A percentile compares a stretch with the other conserved stretches of the same genome.
These are phyloP conservation scores for Xylariaceae sp. DNA, from an alignment of 2,329 filamentous ascomycete species.

Conservation along the genomic window DNA sequence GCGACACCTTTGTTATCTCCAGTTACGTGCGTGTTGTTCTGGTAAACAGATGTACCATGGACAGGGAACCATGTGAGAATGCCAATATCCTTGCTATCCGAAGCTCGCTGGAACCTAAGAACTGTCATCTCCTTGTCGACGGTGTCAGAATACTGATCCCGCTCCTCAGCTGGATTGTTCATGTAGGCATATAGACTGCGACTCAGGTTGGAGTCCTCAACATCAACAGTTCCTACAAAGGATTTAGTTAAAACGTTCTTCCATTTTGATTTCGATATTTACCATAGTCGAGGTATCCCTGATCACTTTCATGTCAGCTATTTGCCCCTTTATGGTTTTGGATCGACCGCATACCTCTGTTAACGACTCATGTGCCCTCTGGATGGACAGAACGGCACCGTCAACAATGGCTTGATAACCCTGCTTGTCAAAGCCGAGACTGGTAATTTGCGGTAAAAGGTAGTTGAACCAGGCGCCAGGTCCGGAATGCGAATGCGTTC, in stretches of 20 bases:
- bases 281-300: slow-evolving; percentile 67
- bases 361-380: slow-evolving; percentile 71
- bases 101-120: slow-evolving; percentile 68
- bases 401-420: slow-evolving; percentile 86
- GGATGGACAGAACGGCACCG: slow-evolving; percentile 75
- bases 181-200: slow-evolving; percentile 82
- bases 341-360: slow-evolving; percentile 37
- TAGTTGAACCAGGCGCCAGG: slow-evolving; percentile 93
- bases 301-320: slow-evolving; percentile 26
- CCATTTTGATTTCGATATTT: slow-evolving; percentile 4
- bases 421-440: slow-evolving; percentile 78
- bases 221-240: slow-evolving; percentile 46
- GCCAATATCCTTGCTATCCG: slow-evolving; percentile 72
- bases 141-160: slow-evolving; percentile 38
- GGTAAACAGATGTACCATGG: slow-evolving; percentile 84
- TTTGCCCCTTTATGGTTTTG: neutral
- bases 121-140: slow-evolving; percentile 77
- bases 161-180: slow-evolving; percentile 73
- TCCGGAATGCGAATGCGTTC: slow-evolving; percentile 86
- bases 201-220: slow-evolving; percentile 75
- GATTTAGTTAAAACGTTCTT: slow-evolving; percentile 1
- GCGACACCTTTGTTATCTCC: slow-evolving; percentile 95
- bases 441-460: slow-evolving; percentile 83
- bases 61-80: slow-evolving; percentile 87
- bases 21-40: slow-evolving; percentile 84